Base-by-base conservation (phyloP, 495 filamentous ascomycete genomes). In the Tricharina praecox region DNA sequence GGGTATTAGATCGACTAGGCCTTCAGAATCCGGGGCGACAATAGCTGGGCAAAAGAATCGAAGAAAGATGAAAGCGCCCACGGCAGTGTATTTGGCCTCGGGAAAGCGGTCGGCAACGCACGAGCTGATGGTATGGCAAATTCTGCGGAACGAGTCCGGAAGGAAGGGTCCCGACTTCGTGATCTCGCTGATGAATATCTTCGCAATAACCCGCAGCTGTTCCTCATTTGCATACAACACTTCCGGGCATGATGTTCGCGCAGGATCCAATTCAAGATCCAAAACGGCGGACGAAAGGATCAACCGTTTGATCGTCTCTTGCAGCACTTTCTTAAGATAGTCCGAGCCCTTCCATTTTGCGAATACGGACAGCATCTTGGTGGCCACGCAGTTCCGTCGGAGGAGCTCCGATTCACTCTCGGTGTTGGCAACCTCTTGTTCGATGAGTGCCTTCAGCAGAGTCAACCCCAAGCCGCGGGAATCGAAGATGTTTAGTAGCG, bases 41-140 rank as follows among this genome's bases (percentile, higher is more conserved):
- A 80, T 79, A 13, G 76, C 76, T 18, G 76, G 76, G 48, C 76
- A 79, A 53, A 80, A 80, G 65, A 79, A 80, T 11, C 76, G 70
- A 15, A 80, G 63, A 53, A 80, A 80, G 46, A 80, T 76, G 54
- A 80, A 80, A 0, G 76, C 74, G 1, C 76, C 76, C 28, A 80
- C 76, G 26, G 76, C 76, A 2, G 75, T 80, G 53, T 76, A 80
- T 59, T 78, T 80, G n/a, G 76, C 75, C 18, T 79, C 75, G 11
- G 70, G 73, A 47, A 78, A 79, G 23, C 72, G 64, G 8, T 64
- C 66, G 62, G 71, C 66, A 3, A 78, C 74, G 24, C 74, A 69
- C 11, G 62, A 52, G 10, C 72, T 71, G 49, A 80, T 78, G 41
- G 75, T 77, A 52, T 66, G 73, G 54, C 76, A 80, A 30, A 80